phyloP scores from a whole-genome alignment of 129 eudicot genomes.

The Ambrosia artemisiifolia region DNA sequence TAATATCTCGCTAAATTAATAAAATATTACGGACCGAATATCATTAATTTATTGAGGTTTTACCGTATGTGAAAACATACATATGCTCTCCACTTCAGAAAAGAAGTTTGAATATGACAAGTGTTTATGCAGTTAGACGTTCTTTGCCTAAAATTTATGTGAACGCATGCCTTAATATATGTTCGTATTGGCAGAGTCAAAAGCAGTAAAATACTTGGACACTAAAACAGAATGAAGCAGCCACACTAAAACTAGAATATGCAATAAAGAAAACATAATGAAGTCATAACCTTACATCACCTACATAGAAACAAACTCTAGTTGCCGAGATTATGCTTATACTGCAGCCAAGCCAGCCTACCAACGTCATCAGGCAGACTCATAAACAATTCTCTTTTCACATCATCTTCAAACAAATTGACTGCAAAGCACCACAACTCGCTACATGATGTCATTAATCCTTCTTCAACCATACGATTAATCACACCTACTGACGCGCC shows the following conservation, averaged over 20 bases:
- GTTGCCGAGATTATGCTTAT: not conserved
- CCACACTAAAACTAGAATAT: not conserved
- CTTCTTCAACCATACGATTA: constrained; percentile 21
- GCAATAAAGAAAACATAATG: not conserved
- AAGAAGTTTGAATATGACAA: too few relatives aligned
- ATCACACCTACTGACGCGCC: not conserved
- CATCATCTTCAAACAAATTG: constrained; percentile 11
- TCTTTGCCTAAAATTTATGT: too few relatives aligned
- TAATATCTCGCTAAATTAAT: too few relatives aligned
- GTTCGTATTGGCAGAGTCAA: too few relatives aligned
- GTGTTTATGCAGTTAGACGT: too few relatives aligned
- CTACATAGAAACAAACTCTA: not conserved
- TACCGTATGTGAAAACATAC: too few relatives aligned
- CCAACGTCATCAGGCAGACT: constrained; percentile 11
- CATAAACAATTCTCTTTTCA: constrained; percentile 15
- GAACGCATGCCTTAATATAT: too few relatives aligned
- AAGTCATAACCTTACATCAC: not conserved
- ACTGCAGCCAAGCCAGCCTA: constrained; percentile 16
- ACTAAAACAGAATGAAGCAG: too few relatives aligned
- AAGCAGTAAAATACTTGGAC: too few relatives aligned
- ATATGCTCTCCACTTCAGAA: too few relatives aligned
- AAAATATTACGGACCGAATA: too few relatives aligned
- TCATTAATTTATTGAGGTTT: too few relatives aligned
- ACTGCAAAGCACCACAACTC: constrained; percentile 15
- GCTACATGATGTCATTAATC: constrained; percentile 4